Conservation (phyloP, 257 asterid species). For the Mentha longifolia region DNA sequence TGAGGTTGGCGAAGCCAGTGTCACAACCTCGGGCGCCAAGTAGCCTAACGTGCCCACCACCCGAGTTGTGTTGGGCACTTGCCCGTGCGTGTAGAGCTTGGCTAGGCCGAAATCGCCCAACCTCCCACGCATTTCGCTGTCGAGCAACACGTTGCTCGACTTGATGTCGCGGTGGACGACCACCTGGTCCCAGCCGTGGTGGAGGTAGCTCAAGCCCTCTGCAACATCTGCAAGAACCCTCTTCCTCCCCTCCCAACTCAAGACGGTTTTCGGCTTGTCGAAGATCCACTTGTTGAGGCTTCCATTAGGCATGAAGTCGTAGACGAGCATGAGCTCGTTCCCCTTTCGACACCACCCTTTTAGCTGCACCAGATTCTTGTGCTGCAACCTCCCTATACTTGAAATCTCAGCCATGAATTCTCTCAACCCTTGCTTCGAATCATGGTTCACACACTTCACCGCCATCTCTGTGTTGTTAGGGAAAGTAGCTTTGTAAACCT, state of each 20-base stretch:
- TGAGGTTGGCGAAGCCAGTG: conserved; percentile 65
- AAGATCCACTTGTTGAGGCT: conserved; percentile 84
- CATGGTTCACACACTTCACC: conserved; percentile 80
- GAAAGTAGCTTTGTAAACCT: conserved; percentile 67
- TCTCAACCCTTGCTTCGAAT: conserved; percentile 77
- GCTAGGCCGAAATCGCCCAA: conserved; percentile 86
- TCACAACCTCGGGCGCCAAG: conserved; percentile 85
- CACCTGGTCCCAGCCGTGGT: conserved; percentile 84
- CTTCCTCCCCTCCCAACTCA: conserved; percentile 70
- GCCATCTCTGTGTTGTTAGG: conserved; percentile 60
- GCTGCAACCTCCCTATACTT: conserved; percentile 81
- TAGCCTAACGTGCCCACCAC: conserved; percentile 88
- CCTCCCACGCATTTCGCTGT: conserved; percentile 73
- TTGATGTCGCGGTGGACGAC: conserved; percentile 87
- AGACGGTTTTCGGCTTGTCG: conserved; percentile 50
- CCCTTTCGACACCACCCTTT: conserved; percentile 88
- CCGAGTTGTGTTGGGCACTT: conserved; percentile 77
- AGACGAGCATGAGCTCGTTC: conserved; percentile 64
- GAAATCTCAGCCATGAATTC: conserved; percentile 95
- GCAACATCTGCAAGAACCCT: conserved; percentile 71
- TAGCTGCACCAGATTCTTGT: conserved; percentile 80
- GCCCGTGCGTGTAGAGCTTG: conserved; percentile 72
- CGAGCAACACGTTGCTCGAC: conserved; percentile 79
- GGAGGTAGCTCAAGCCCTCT: conserved; percentile 76
- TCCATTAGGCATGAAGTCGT: conserved; percentile 82